Evolutionary conservation across 345 rosid genomes (phyloP).

Genomic region (Gossypium anomalum): DNA sequence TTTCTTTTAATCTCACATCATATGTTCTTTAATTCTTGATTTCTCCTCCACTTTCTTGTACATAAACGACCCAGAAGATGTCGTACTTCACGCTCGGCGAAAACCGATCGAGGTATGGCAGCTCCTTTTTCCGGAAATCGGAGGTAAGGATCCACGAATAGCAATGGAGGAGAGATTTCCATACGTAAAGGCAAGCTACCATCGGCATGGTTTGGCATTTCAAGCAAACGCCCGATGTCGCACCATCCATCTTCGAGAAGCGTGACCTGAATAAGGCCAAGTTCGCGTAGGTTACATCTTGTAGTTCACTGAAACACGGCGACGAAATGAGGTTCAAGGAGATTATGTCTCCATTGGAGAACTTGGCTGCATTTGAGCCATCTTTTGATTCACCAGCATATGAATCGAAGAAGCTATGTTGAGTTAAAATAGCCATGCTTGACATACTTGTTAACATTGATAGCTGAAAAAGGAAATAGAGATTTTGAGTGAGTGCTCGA

Average conservation of each 20-base stretch:
- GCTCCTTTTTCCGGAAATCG: conserved; percentile 26
- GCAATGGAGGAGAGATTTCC: conserved; percentile 44
- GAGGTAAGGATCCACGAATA: conserved; percentile 47
- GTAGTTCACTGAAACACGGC: conserved; percentile 19
- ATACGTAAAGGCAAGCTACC: conserved; percentile 35
- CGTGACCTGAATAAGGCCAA: conserved; percentile 41
- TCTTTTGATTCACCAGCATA: conserved; percentile 53
- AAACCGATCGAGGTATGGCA: conserved; percentile 31
- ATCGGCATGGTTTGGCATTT: conserved; percentile 25
- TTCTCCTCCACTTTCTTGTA: conserved; percentile 18
- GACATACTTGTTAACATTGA: conserved; percentile 33
- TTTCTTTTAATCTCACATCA: too few species aligned
- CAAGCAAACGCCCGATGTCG: conserved; percentile 47
- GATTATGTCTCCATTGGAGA: conserved; percentile 43
- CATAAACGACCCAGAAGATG: conserved; percentile 43
- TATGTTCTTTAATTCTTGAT: conserved; percentile 11
- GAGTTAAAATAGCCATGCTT: conserved; percentile 40
- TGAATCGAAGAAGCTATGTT: conserved; percentile 42
- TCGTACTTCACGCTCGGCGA: conserved; percentile 39
- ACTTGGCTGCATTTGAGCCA: conserved; percentile 35
- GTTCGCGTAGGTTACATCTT: conserved; percentile 36
- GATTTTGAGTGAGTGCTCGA: neutral
- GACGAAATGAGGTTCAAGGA: conserved; percentile 20
- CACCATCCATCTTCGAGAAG: conserved; percentile 46
- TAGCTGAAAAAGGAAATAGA: conserved; percentile 24